These are phyloP conservation scores for Mikania micrantha DNA, from an alignment of 129 eudicot species.

Conservation along the genomic window DNA sequence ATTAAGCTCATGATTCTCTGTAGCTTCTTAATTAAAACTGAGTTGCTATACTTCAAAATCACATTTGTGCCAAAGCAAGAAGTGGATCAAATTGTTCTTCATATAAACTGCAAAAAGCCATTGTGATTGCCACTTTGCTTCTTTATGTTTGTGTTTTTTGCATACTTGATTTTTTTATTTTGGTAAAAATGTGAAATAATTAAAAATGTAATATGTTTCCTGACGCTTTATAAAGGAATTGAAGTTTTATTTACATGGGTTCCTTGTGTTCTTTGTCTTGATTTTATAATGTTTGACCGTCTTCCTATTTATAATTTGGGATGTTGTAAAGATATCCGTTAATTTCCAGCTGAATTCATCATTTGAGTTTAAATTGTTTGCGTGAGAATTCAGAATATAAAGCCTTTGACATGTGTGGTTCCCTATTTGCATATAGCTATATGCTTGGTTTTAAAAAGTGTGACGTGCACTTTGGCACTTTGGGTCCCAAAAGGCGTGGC, in stretches of 20 bases:
- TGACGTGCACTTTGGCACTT: neutral
- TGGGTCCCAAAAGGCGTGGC: neutral
- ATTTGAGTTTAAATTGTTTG: neutral
- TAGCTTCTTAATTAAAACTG: neutral
- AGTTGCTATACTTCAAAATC: neutral
- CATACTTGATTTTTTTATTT: neutral
- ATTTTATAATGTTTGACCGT: neutral
- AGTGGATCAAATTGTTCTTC: neutral
- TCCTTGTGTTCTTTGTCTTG: neutral
- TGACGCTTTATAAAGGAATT: neutral
- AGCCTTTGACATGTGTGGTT: neutral
- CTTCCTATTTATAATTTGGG: neutral
- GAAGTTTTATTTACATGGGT: neutral
- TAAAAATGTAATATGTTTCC: neutral
- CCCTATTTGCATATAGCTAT: neutral
- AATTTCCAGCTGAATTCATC: neutral
- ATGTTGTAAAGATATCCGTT: neutral
- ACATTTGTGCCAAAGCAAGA: neutral
- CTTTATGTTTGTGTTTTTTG: neutral
- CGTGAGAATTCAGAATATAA: neutral
- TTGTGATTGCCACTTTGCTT: neutral
- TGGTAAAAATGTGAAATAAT: neutral
- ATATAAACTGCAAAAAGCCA: neutral
- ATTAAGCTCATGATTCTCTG: neutral
- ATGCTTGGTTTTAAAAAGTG: neutral